Base-by-base conservation (phyloP, 163 green algal species). In the Chlamydomonas reinhardtii region DNA sequence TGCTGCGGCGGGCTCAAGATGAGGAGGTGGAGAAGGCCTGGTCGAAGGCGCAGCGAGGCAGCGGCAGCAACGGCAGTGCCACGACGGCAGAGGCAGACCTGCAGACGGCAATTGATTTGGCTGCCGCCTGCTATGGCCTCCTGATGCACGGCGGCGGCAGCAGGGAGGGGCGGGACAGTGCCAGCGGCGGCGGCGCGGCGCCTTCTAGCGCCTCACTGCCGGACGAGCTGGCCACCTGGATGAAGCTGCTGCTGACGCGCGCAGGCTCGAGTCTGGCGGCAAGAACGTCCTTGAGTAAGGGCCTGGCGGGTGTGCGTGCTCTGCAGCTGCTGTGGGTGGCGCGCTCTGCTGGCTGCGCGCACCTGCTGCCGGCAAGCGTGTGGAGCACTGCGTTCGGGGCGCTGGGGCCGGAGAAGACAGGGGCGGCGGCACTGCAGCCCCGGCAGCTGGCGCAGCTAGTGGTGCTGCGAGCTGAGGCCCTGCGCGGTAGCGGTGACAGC, bases 381-480 rank as follows among this genome's bases (percentile, higher is more conserved):
- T 85, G 78, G 78, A 24, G n/a, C 25, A 32, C 31, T 9, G 78
- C 43, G n/a, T 85, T 62, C 31, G 78, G 43, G 39, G 20, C 37
- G 22, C 11, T 4, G 39, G 43, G 48, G 8, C 22, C 39, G 8
- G 12, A 39, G 3, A 17, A 22, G 2, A 59, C 35, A 9, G 35
- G 11, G 39, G n/a, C 56, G 65, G 22, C 19, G 5, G 20, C 34
- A 52, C 78, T 85, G 48, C 43, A 43, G 39, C 66, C 48, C 48
- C 52, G 59, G n/a, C 78, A 85, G 78, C 66, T 85, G 48, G 20
- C 17, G 66, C 78, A 85, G 48, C 78, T 85, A 22, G 78, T 85
- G 78, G 68, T 77, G 48, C 48, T 85, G 9, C n/a, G 32, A 9
- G 52, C 78, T 0, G 66, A 76, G 24, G 37, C 39, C 17, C 20